A percentile compares a stretch with the other conserved stretches of the same genome.
Evolutionary conservation across 768 basidiomycete species (phyloP).

Genomic region (Boletus eberwhitei): DNA sequence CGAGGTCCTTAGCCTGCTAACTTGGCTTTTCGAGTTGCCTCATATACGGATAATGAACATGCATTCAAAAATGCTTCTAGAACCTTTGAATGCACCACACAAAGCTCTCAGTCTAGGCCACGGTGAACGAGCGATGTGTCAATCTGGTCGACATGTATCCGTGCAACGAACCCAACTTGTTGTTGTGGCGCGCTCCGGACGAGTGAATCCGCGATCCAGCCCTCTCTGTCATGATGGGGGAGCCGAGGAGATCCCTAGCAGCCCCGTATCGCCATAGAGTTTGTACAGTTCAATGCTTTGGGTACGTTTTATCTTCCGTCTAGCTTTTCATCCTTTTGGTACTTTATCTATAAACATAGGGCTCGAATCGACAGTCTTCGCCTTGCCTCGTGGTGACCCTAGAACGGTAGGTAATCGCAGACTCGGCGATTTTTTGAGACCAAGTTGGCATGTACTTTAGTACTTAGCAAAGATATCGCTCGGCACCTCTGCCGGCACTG

Average conservation of each 20-base stretch:
- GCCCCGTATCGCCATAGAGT: not conserved
- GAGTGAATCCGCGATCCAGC: constrained; percentile 10
- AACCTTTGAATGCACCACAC: no score
- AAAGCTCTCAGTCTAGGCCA: not conserved
- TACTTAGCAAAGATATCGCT: no score
- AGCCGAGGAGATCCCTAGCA: constrained; percentile 6
- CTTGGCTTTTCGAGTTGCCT: no score
- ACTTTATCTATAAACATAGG: not conserved
- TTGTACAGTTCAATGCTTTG: not conserved
- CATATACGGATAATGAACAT: no score
- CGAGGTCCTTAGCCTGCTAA: no score
- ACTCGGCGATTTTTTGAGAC: not conserved
- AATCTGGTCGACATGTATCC: not conserved
- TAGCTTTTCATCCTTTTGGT: not conserved
- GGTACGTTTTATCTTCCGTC: not conserved
- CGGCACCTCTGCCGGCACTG: no score
- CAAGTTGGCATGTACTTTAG: no score
- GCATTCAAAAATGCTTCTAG: no score
- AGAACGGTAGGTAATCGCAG: not conserved
- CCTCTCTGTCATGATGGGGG: constrained; percentile 7
- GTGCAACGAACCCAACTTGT: not conserved
- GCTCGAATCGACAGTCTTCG: not conserved
- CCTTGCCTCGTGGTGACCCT: not conserved
- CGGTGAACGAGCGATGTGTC: not conserved
- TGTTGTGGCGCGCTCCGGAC: not conserved